Base-by-base conservation (phyloP, 108 stramenopile genomes). In the Skeletonema costatum region DNA sequence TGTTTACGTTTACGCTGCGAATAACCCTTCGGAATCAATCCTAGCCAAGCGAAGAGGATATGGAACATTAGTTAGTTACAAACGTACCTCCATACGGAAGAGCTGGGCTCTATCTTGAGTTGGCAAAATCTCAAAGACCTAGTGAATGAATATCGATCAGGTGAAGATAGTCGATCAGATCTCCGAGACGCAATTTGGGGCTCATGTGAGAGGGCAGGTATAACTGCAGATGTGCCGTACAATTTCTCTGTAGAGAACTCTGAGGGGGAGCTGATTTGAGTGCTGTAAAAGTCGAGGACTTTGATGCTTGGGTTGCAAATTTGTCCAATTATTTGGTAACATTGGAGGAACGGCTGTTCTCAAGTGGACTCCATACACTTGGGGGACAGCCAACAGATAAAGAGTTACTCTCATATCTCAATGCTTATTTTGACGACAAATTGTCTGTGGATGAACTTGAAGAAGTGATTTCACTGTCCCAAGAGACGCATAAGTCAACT, bases 41-140 rank as follows among this genome's bases (percentile, higher is more conserved):
- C 84, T 96, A n/a, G 95, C 95, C 2, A 96, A 96, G 72, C 82
- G 95, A 30, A 76, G 95, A 60, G 95, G 93, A 0, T 96, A 96
- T 66, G 95, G 89, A 50, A 94, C 93, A 21, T 78, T 96, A 17
- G 73, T 96, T 41, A 84, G 82, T 13, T 91, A 96, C 72, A 93
- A 93, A 93, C 60, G 93, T 93, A 6, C 95, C 95, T 13, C 95
- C 95, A n/a, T 96, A 96, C 70, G 88, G 92, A 2, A 66, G 95
- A 11, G 86, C 87, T 7, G 95, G 95, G 11, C 84, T 93, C 2
- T 96, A 96, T 76, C 87, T 91, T 7, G 93, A 93, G 59, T 79
- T 96, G n/a, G 88, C 91, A 60, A 81, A 81, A 85, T 67, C 76
- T 96, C 36, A 92, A 89, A 73, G 95, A 94, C 38, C 83, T 96